Evolutionary conservation across 257 asterid genomes (phyloP), one percentile per base, ranked within the genome.

Genomic region (Euphrasia confusa): DNA sequence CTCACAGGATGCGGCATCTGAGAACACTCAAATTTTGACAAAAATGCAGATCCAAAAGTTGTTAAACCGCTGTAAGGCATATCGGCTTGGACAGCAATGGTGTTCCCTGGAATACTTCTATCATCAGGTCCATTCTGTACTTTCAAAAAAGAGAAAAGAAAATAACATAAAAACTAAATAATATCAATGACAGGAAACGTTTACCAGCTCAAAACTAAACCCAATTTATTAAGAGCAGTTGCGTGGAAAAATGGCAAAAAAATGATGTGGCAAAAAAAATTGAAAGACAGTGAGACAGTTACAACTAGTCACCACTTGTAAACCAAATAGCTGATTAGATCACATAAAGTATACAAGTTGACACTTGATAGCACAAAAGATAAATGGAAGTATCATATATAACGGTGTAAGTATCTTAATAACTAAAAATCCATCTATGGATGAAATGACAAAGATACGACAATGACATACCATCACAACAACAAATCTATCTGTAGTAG

Each of bases 1-100:
- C 99, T 81, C 80, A 92, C 99, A 72, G 97, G 84, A 79, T 92
- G 97, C 37, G 95, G 89, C 99, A 92, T 92, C 77, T 92, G 99
- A 60, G 99, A 92, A 73, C 99, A 89, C 81, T 92, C 93, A 60
- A 92, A 92, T 72, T 92, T 92, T 4, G 99, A 89, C 65, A 92
- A 74, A 80, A 92, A 92, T 0, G 99, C 79, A 71, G 88, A 83
- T 71, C 99, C 99, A 63, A 92, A 92, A 59, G 86, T 80, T 58
- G 97, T 89, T 75, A 92, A 73, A 65, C 97, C 96, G 54, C 95
- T 84, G 77, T 68, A 89, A 56, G 97, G 97, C 97, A 92, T 92
- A 70, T 92, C 93, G 4, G 99, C 97, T 76, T 92, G 97, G 74
- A 92, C 97, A 70, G 97, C 97, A 70, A 89, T 60, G 4, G 99